Evolutionary conservation across 352 stramenopile species (phyloP).

Genomic region (Phytophthora boehmeriae): DNA sequence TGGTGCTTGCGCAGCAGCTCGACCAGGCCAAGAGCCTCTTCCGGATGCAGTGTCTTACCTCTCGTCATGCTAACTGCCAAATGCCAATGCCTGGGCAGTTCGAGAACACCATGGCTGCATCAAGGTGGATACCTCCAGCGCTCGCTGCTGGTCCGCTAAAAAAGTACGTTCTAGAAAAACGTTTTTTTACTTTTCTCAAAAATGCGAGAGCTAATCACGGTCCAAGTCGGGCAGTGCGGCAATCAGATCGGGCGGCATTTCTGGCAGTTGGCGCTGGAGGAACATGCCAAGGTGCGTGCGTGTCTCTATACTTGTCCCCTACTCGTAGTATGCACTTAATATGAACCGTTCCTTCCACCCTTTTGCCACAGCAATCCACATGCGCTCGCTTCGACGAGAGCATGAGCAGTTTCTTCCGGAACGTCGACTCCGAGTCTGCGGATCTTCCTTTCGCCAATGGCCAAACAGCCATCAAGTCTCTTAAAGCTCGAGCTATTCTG

Average conservation of each 20-base stretch:
- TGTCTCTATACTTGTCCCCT: too few species aligned
- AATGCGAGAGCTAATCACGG: constrained; percentile 89
- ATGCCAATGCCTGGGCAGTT: too few species aligned
- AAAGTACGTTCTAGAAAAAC: too few species aligned
- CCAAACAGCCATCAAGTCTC: constrained; percentile 45
- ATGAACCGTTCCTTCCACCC: background rate
- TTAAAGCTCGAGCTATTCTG: constrained; percentile 89
- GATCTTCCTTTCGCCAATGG: constrained; percentile 55
- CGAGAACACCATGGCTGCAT: too few species aligned
- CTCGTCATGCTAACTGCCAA: too few species aligned
- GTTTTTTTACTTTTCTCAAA: too few species aligned
- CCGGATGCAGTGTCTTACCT: too few species aligned
- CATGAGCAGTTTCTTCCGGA: constrained; percentile 94
- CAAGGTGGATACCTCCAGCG: too few species aligned
- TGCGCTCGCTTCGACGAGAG: constrained; percentile 83
- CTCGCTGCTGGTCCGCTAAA: too few species aligned
- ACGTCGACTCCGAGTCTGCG: constrained; percentile 75
- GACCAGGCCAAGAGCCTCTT: too few species aligned
- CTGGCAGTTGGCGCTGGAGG: constrained; percentile 90
- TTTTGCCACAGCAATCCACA: constrained; percentile 43
- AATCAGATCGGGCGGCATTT: constrained; percentile 95
- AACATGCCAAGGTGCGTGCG: constrained; percentile 78
- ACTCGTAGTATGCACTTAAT: too few species aligned
- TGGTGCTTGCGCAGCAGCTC: too few species aligned
- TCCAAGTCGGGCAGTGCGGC: constrained; percentile 94